Conservation (phyloP, 345 rosid genomes). For the Populus deltoides region DNA sequence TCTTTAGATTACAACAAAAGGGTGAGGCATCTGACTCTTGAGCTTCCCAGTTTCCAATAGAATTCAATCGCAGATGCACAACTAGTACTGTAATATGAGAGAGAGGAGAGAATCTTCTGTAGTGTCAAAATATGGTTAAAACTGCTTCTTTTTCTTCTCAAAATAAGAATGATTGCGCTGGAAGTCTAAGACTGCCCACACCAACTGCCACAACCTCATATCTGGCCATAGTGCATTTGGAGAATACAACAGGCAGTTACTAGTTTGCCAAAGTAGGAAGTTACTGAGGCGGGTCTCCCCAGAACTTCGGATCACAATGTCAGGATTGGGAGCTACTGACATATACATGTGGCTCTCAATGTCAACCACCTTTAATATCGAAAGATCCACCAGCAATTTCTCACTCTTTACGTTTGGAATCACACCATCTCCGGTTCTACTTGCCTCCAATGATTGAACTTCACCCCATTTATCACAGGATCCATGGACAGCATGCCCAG, state of each 20-base stretch:
- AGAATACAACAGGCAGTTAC: slow-evolving; percentile 50
- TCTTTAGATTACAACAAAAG: not conserved
- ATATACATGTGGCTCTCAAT: slow-evolving; percentile 52
- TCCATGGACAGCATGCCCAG: not conserved
- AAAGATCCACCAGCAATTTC: not conserved
- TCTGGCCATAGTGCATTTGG: slow-evolving; percentile 82
- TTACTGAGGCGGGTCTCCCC: slow-evolving; percentile 66
- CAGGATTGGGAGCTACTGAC: slow-evolving; percentile 60
- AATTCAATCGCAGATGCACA: not conserved
- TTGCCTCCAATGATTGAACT: slow-evolving; percentile 1
- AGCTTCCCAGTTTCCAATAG: not conserved
- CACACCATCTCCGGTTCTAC: not conserved
- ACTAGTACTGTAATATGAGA: not conserved
- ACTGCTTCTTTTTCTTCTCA: slow-evolving; percentile 62
- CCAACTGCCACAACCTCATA: slow-evolving; percentile 63
- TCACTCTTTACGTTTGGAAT: not conserved
- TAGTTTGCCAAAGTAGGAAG: slow-evolving; percentile 63
- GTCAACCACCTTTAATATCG: slow-evolving; percentile 32
- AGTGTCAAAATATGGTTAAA: not conserved
- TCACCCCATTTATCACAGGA: slow-evolving; percentile 17
- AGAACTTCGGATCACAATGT: slow-evolving; percentile 59
- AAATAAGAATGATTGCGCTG: slow-evolving; percentile 55
- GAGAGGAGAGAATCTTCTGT: not conserved
- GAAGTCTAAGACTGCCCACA: slow-evolving; percentile 62
- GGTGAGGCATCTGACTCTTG: not conserved